These are phyloP conservation scores for Pugionium dolabratum DNA, from an alignment of 345 rosid species.

Conservation along the genomic window DNA sequence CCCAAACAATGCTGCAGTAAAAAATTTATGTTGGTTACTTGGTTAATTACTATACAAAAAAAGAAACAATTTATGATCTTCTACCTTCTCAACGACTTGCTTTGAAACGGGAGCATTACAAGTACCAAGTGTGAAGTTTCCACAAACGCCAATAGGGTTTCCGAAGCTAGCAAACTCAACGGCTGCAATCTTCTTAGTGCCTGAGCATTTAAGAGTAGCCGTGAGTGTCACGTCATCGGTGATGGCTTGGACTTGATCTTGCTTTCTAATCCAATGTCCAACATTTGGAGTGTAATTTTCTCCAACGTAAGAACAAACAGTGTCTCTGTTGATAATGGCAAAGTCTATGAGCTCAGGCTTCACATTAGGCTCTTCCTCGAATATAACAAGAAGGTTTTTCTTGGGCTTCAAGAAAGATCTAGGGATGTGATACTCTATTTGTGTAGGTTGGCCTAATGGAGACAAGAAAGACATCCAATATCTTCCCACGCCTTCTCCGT, in stretches of 20 bases:
- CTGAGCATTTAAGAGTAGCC: constrained; percentile 57
- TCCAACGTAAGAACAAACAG: constrained; percentile 61
- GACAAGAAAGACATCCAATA: constrained; percentile 79
- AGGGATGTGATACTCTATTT: constrained; percentile 85
- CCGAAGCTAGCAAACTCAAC: constrained; percentile 90
- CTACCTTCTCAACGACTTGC: constrained; percentile 66
- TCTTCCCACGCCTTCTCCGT: constrained; percentile 78
- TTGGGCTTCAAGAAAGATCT: constrained; percentile 68
- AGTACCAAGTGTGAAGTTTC: constrained; percentile 50
- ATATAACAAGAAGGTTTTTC: constrained; percentile 61
- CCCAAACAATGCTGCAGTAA: constrained; percentile 62
- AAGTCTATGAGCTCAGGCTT: constrained; percentile 61
- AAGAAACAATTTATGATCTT: not conserved
- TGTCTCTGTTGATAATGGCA: constrained; percentile 59
- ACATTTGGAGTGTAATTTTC: constrained; percentile 69
- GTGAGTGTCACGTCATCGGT: constrained; percentile 47
- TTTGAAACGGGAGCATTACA: constrained; percentile 59
- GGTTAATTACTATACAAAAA: not conserved
- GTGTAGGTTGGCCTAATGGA: constrained; percentile 68
- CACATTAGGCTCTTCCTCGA: constrained; percentile 69
- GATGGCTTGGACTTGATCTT: constrained; percentile 40
- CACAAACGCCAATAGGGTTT: constrained; percentile 70
- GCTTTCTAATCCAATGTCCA: constrained; percentile 51
- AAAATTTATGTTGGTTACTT: constrained; percentile 1
- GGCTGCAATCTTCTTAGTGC: constrained; percentile 46